These are phyloP conservation scores for Aspergillus pseudotamarii DNA, from an alignment of 2,329 filamentous ascomycete species.

Conservation along the genomic window DNA sequence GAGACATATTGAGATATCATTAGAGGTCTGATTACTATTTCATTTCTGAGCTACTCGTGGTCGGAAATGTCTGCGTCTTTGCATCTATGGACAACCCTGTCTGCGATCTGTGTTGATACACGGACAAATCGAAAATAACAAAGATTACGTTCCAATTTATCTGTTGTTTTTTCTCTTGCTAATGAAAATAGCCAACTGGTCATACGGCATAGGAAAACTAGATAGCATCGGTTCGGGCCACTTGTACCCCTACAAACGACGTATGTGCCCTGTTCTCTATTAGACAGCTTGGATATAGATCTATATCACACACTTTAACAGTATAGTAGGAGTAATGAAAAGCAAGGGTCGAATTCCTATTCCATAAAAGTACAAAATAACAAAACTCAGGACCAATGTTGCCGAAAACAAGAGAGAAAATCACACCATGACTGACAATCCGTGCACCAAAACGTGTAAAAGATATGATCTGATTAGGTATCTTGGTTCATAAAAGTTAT, in stretches of 20 bases:
- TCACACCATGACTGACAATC: neutral
- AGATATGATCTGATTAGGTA: constrained; percentile 1
- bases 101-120: neutral
- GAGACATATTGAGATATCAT: constrained; percentile 7
- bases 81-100: neutral
- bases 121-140: neutral
- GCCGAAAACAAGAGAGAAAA: neutral
- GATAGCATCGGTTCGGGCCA: neutral
- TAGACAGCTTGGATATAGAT: neutral
- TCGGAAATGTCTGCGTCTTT: neutral
- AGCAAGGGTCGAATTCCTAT: neutral
- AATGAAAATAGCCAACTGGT: neutral
- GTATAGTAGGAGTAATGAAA: neutral
- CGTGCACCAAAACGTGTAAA: neutral
- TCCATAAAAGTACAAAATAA: constrained; percentile 5
- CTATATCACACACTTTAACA: neutral
- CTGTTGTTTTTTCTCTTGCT: neutral
- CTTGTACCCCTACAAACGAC: neutral
- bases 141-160: neutral
- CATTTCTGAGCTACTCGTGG: neutral
- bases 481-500: constrained; percentile 2
- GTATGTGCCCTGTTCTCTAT: neutral
- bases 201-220: neutral
- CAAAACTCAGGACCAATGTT: neutral
- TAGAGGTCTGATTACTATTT: constrained; percentile 8